Evolutionary conservation across 345 rosid species (phyloP).

Genomic region (Arabidopsis arenosa): DNA sequence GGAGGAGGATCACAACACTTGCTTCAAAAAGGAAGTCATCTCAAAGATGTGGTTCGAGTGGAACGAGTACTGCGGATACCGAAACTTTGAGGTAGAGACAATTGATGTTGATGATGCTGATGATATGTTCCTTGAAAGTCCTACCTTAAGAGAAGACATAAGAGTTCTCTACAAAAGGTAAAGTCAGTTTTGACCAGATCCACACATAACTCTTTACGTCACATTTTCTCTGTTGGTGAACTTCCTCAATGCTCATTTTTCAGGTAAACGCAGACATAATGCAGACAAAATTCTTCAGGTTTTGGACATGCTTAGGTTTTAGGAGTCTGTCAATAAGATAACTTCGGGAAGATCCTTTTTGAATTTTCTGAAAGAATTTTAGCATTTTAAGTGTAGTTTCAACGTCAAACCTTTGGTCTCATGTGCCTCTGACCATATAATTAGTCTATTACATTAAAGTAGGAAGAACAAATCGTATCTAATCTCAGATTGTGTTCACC

Average conservation of each 20-base stretch:
- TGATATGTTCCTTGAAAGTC: slow-evolving; percentile 72
- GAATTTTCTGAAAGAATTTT: neutral
- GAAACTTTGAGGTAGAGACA: slow-evolving; percentile 63
- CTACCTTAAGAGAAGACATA: slow-evolving; percentile 61
- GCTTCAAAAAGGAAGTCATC: slow-evolving; percentile 86
- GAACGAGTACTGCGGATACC: slow-evolving; percentile 77
- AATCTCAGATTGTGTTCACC: slow-evolving; percentile 10
- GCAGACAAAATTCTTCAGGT: slow-evolving; percentile 27
- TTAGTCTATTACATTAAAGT: neutral
- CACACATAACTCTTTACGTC: neutral
- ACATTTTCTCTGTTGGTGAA: slow-evolving; percentile 11
- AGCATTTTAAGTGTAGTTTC: slow-evolving; percentile 19
- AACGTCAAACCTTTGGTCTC: neutral
- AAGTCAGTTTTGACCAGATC: slow-evolving; percentile 21
- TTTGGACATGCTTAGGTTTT: slow-evolving; percentile 37
- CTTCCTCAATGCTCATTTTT: neutral
- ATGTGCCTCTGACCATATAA: neutral
- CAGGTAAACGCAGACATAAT: slow-evolving; percentile 22
- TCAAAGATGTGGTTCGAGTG: slow-evolving; percentile 98
- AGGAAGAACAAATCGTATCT: neutral
- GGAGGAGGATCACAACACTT: slow-evolving; percentile 75
- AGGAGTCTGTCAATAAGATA: slow-evolving; percentile 27
- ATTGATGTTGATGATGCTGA: slow-evolving; percentile 62
- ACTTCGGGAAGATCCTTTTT: slow-evolving; percentile 24
- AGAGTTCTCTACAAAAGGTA: slow-evolving; percentile 76